phyloP scores from a whole-genome alignment of 768 basidiomycete genomes.

The Russula lepida region DNA sequence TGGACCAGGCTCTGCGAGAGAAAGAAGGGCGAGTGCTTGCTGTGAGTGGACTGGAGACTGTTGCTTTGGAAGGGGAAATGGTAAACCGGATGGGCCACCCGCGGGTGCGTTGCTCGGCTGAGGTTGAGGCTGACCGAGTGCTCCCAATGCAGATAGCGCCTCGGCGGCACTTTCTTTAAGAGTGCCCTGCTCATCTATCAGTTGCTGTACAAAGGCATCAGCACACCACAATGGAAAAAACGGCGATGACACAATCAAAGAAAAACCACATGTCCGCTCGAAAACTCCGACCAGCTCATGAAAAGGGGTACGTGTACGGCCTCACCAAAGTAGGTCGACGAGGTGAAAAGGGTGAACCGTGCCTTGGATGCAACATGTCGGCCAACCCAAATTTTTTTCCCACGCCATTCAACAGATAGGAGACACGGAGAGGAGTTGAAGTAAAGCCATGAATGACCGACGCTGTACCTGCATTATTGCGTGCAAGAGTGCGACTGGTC shows the following conservation, averaged over 20 bases:
- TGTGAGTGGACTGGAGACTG: slow-evolving; percentile 5
- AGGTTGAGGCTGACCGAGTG: slow-evolving; percentile 8
- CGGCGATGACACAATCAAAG: neutral
- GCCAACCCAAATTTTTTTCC: neutral
- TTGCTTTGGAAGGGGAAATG: slow-evolving; percentile 12
- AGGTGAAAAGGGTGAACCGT: neutral
- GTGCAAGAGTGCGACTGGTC: neutral
- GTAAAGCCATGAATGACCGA: neutral
- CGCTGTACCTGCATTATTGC: neutral
- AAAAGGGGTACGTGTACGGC: neutral
- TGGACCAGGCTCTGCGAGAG: slow-evolving; percentile 60
- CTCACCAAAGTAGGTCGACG: neutral
- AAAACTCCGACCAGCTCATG: neutral
- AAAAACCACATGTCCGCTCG: neutral
- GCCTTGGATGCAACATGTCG: neutral
- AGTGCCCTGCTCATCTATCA: slow-evolving; percentile 20
- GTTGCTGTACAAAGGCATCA: slow-evolving; percentile 8
- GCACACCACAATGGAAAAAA: neutral
- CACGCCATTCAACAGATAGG: slow-evolving; percentile 15
- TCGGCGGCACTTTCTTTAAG: slow-evolving; percentile 28
- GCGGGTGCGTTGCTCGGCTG: slow-evolving; percentile 1
- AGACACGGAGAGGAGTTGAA: neutral
- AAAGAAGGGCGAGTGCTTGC: slow-evolving; percentile 16
- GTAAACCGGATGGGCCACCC: slow-evolving; percentile 14
- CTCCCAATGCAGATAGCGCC: slow-evolving; percentile 26